Base-by-base conservation (phyloP, 2,329 filamentous ascomycete genomes). In the Fusarium euwallaceae region DNA sequence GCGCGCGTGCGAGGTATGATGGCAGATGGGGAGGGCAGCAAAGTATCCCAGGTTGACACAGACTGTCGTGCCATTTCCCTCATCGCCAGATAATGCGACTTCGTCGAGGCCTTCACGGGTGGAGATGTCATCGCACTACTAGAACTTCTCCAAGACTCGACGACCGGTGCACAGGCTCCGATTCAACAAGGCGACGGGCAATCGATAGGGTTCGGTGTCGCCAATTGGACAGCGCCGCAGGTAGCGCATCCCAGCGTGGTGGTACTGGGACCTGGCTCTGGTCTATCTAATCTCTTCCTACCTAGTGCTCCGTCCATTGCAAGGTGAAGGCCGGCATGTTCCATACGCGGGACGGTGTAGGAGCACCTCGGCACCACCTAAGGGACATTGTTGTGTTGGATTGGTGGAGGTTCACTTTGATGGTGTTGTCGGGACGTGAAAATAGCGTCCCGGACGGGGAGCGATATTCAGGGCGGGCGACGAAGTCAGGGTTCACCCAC, bases 161-260 rank as follows among this genome's bases (percentile, higher is more conserved):
- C 36, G 34, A 65, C 66, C 20, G 20, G 29, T 24, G 36, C 27
- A 66, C 63, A 53, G 39, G 58, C 34, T 60, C 29, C 37, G 14
- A 34, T 61, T 66, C 43, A 67, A 43, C 56, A 63, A 65, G 61
- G 66, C 60, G 32, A 75, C 51, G 59, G 37, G 9, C 48, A 64
- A 73, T 75, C 69, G 43, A 67, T 53, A 45, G 68, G 63, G 61
- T 59, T 70, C 56, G 66, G 45, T 45, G 39, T 70, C 66, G 69
- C 62, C 66, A 70, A 73, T 75, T 75, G 72, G 72, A 56, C 62
- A 55, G 48, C 58, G 53, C 48, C 61, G 45, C 56, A 66, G 56
- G 48, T 69, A 70, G 69, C 74, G 69, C 48, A 75, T 73, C 69
- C 72, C 72, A 64, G 66, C 66, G 61, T 70, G 62, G 72, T 70